Base-by-base conservation (phyloP, 2,329 filamentous ascomycete species). In the Trichoderma sp. region DNA sequence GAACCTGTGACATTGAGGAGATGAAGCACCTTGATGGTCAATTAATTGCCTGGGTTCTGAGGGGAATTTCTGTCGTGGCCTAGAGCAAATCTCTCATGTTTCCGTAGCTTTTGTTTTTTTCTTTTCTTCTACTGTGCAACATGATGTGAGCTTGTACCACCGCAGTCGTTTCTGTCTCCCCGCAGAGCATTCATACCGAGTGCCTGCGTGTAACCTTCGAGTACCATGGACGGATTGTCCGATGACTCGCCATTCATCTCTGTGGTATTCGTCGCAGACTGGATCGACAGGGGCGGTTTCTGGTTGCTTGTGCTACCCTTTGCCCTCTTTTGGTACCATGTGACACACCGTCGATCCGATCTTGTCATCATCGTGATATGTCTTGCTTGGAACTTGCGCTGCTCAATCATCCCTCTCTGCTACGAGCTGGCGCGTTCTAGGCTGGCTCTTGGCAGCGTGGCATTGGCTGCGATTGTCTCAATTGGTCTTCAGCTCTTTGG, bases 11-110 rank as follows among this genome's bases (percentile, higher is more conserved):
- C 21, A 56, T n/a, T 62, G 59, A 35, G 60, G 60, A 35, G 60
- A 63, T 63, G 60, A 63, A 35, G 60, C 60, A 63, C 60, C 60
- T 82, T 83, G 81, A 83, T 83, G 79, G 81, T 77, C 78, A 81
- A 24, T 24, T 77, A 80, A 56, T 24, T 67, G 33, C 31, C 33
- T 35, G 41, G 50, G 24, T 60, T 60, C 9, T 27, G 21, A 11
- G 38, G 63, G 71, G n/a, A 35, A 67, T 41, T 67, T n/a, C 33
- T 21, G 18, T 35, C 7, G 9, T 64, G 29, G 11, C 6, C n/a
- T 31, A 14, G 62, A 21, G 27, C 33, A 31, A 29, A 66, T 59
- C 62, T 38, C 41, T 60, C 8, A 8, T 9, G 5, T 60, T 4
- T 35, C 6, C 2, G 3, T 66, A 21, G n/a, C 6, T 53, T n/a